A percentile compares a stretch with the other conserved stretches of the same genome.
Evolutionary conservation across 768 basidiomycete genomes (phyloP).

Genomic region (Cyclocybe aegerita): DNA sequence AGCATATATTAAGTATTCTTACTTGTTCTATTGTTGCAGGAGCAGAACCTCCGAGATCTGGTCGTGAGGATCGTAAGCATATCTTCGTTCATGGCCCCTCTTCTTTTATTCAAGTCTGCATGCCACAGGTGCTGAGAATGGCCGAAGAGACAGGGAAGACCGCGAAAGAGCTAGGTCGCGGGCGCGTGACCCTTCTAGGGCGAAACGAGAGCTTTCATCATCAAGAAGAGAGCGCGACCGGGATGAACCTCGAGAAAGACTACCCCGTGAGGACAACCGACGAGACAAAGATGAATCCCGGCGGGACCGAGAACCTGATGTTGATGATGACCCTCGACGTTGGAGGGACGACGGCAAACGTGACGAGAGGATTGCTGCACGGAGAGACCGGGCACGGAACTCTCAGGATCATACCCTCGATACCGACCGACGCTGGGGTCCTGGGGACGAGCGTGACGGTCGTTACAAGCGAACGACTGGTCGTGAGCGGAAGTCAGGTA

Average conservation of each 20-base stretch:
- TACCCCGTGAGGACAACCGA: conserved; percentile 33
- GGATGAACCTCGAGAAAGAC: conserved; percentile 38
- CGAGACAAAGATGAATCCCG: conserved; percentile 42
- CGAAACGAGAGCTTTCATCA: conserved; percentile 57
- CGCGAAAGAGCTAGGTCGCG: conserved; percentile 66
- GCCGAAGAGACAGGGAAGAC: conserved; percentile 61
- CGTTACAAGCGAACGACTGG: conserved; percentile 58
- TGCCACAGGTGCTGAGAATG: conserved; percentile 46
- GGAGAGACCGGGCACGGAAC: conserved; percentile 53
- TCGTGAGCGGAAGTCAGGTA: conserved; percentile 54
- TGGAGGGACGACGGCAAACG: conserved; percentile 85
- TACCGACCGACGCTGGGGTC: conserved; percentile 55
- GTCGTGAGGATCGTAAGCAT: conserved; percentile 62
- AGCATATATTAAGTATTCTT: conserved; percentile 5
- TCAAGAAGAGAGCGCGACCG: conserved; percentile 47
- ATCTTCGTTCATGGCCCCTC: background rate
- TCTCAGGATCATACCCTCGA: conserved; percentile 46
- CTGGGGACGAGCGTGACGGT: conserved; percentile 67
- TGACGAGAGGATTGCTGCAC: conserved; percentile 68
- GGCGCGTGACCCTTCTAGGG: conserved; percentile 59
- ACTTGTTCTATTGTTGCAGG: conserved; percentile 27
- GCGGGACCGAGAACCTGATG: conserved; percentile 41
- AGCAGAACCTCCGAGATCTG: conserved; percentile 47
- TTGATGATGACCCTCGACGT: conserved; percentile 65
- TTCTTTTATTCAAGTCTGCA: too few species aligned